Percentiles rank a stretch among this genome's conserved stretches.
phyloP scores from a whole-genome alignment of 257 asterid species.

The Przewalskia tangutica region DNA sequence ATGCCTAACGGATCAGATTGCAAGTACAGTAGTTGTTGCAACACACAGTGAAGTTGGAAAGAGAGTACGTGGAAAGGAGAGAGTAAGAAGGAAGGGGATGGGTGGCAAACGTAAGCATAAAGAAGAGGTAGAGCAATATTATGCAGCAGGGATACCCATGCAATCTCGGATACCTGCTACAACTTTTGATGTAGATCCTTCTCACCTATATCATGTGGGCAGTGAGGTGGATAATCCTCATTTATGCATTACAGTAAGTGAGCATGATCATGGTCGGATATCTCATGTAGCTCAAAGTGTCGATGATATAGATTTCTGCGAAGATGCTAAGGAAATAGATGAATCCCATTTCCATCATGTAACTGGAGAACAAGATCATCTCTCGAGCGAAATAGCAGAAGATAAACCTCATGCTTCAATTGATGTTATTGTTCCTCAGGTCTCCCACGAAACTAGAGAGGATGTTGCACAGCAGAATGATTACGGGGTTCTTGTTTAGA shows the following conservation, averaged over 20 bases:
- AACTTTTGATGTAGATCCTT: conserved; percentile 21
- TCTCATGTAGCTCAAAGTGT: conserved; percentile 19
- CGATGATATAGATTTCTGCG: conserved; percentile 26
- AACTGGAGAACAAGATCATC: conserved; percentile 44
- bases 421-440: conserved; percentile 28
- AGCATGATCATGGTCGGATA: conserved; percentile 10
- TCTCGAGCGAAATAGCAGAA: conserved; percentile 35
- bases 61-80: conserved; percentile 65
- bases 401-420: conserved; percentile 25
- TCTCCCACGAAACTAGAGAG: conserved; percentile 41
- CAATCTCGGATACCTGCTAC: conserved; percentile 32
- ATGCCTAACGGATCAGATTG: conserved; percentile 61
- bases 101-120: conserved; percentile 60
- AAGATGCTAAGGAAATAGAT: conserved; percentile 21
- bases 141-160: conserved; percentile 16
- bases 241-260: conserved; percentile 19
- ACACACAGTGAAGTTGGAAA: conserved; percentile 42
- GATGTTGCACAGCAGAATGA: conserved; percentile 44
- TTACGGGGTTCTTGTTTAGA: conserved; percentile 28
- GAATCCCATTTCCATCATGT: conserved; percentile 24
- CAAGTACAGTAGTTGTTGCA: conserved; percentile 24
- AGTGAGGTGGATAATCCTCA: conserved; percentile 25
- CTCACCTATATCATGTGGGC: conserved; percentile 28
- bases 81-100: conserved; percentile 65
- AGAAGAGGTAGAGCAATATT: conserved; percentile 53